A percentile compares a stretch with the other conserved stretches of the same genome.
Conservation (phyloP, 345 rosid species). For the Cardamine occulta region DNA sequence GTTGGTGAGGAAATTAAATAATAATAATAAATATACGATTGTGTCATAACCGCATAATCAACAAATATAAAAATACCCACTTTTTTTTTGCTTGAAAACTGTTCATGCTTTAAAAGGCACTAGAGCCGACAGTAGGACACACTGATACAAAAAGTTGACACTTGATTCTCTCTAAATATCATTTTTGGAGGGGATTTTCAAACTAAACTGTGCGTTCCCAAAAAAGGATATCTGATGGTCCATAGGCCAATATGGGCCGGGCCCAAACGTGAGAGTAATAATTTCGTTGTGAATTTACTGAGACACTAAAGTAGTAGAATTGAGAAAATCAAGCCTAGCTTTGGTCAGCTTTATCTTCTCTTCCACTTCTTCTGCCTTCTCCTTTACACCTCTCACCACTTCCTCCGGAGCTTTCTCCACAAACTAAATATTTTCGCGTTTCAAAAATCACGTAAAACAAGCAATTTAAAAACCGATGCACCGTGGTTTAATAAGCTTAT, state of each 20-base stretch:
- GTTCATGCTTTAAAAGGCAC: slow-evolving; percentile 18
- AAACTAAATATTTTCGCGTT: slow-evolving; percentile 51
- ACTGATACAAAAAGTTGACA: slow-evolving; percentile 6
- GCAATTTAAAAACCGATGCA: not conserved
- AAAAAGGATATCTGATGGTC: slow-evolving; percentile 2
- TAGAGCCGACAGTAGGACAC: slow-evolving; percentile 30
- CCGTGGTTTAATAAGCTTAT: not conserved
- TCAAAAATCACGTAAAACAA: not conserved
- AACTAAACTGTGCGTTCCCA: not conserved
- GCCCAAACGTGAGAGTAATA: not conserved
- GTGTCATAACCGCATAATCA: slow-evolving; percentile 16
- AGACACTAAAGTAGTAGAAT: slow-evolving; percentile 65
- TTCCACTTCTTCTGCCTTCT: slow-evolving; percentile 85
- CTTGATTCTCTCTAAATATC: slow-evolving; percentile 12
- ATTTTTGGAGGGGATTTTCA: slow-evolving; percentile 8
- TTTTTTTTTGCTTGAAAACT: slow-evolving; percentile 19
- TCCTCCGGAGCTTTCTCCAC: slow-evolving; percentile 85
- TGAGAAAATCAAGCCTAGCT: slow-evolving; percentile 75
- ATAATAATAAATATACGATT: slow-evolving; percentile 18
- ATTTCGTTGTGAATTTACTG: slow-evolving; percentile 41
- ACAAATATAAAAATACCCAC: slow-evolving; percentile 16
- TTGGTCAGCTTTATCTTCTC: slow-evolving; percentile 87
- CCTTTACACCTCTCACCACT: slow-evolving; percentile 74
- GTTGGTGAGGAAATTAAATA: slow-evolving; percentile 29
- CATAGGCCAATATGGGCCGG: slow-evolving; percentile 29